Evolutionary conservation across 371 early-diverging fungal genomes (phyloP), one percentile per base, ranked within the genome.

Genomic region (Syncephalastrum sp.): DNA sequence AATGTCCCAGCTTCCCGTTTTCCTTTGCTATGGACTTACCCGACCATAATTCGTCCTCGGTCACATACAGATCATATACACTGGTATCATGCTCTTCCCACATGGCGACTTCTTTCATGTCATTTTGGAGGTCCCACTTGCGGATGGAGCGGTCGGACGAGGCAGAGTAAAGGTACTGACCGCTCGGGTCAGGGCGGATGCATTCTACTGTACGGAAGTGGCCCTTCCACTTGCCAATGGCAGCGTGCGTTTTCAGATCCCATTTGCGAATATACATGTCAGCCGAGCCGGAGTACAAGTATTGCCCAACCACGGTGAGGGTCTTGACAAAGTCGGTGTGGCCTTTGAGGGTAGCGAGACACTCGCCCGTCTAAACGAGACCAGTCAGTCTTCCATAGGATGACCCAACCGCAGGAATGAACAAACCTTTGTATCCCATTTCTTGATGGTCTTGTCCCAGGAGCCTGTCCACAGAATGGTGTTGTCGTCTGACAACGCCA

Each of bases 261-360:
- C 91, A 91, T 56, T 77, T 68, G 19, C 82, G 67, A 41, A 93
- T 84, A 23, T 84, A 82, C 3, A 73, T 71, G 66, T 93, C 94
- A 8, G 85, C 81, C 1, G 91, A 92, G 2, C 87, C 88, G 14
- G 87, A 84, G 54, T 79, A 85, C n/a, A 92, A 57, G 8, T 53
- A 56, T 21, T 68, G 58, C 16, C 75, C 75, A 8, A 69, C 62
- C 4, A 89, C 43, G 7, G 74, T 43, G 10, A 94, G 54, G 1
- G 77, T 69, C 64, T 94, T 94, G 50, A 92, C 76, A 57, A 90
- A 92, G 68, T 92, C 91, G 5, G 76, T 65, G 64, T 92, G 92
- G 10, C 77, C 83, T 41, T 61, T 56, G 47, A 81, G 77, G 1
- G 83, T 88, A 0, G 63, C 61, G 23, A 89, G 51, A 43, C 75